These are phyloP conservation scores for Sicyos edulis DNA, from an alignment of 306 rosid species.

Conservation along the genomic window DNA sequence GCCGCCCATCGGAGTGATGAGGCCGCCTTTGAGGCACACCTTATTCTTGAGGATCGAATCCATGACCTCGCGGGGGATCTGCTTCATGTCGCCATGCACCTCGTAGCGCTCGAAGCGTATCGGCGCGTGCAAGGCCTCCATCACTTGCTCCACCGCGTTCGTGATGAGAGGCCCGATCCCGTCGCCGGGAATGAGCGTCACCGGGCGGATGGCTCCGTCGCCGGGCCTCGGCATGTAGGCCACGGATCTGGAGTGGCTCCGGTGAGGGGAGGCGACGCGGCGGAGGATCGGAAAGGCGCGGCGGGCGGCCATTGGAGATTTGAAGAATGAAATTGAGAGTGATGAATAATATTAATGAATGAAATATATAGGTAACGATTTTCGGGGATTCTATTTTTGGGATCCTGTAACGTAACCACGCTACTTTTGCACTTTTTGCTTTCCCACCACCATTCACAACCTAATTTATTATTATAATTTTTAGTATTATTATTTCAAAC, in stretches of 20 bases:
- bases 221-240: constrained; percentile 18
- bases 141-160: constrained; percentile 76
- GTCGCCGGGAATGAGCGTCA: constrained; percentile 80
- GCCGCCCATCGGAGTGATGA: constrained; percentile 83
- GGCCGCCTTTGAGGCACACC: constrained; percentile 76
- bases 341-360: not conserved
- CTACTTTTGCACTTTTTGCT: too few relatives aligned
- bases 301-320: not conserved
- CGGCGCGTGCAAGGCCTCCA: constrained; percentile 96
- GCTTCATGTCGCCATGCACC: constrained; percentile 67
- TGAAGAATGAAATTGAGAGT: not conserved
- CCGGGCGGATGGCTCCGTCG: constrained; percentile 31
- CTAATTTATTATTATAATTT: too few relatives aligned
- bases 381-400: constrained; percentile 8
- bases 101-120: constrained; percentile 72
- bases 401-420: not conserved
- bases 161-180: constrained; percentile 84
- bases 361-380: not conserved
- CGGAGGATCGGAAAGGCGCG: not conserved
- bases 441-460: too few relatives aligned
- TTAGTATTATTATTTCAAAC: too few relatives aligned
- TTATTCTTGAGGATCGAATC: constrained; percentile 78
- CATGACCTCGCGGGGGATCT: constrained; percentile 43
- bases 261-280: not conserved
- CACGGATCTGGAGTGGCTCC: not conserved